Percentiles rank a stretch among this genome's conserved stretches.
Conservation (phyloP, 169 alveolate species). For the Eimeria praecox region DNA sequence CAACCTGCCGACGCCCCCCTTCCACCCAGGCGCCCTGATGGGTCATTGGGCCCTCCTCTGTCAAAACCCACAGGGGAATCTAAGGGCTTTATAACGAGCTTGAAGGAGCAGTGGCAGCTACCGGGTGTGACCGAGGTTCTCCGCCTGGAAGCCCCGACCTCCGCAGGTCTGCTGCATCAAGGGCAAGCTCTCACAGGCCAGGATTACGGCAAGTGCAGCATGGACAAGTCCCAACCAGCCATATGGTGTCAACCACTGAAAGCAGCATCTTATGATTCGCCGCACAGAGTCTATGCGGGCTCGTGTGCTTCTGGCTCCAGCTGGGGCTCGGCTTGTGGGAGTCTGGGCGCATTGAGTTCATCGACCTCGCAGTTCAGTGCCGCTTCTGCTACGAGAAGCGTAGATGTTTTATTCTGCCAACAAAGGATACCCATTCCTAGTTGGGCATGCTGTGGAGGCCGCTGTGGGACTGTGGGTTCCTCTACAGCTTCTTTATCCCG, state of each 20-base stretch:
- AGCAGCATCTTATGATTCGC: not conserved
- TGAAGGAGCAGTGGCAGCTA: constrained; percentile 34
- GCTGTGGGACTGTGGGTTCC: constrained; percentile 14
- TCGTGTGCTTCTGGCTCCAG: constrained; percentile 31
- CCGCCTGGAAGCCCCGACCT: not conserved
- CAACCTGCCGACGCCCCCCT: not conserved
- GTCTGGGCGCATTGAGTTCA: constrained; percentile 20
- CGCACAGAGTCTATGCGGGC: not conserved
- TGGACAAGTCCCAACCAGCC: not conserved
- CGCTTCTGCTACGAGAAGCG: constrained; percentile 40
- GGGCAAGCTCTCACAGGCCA: constrained; percentile 47
- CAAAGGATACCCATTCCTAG: constrained; percentile 11
- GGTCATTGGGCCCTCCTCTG: not conserved
- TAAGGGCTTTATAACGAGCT: not conserved
- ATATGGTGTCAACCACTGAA: not conserved
- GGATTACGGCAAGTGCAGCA: not conserved
- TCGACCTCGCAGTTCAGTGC: constrained; percentile 38
- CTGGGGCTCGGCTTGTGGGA: constrained; percentile 36
- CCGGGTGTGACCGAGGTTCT: not conserved
- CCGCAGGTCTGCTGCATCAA: not conserved
- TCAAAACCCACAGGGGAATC: constrained; percentile 4
- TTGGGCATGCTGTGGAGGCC: constrained; percentile 30
- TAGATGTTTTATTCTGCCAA: constrained; percentile 11
- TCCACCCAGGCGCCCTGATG: constrained; percentile 29
- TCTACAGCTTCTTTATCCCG: constrained; percentile 6